Conservation (phyloP, 2,329 filamentous ascomycete species). For the Cladosporium phlei region DNA sequence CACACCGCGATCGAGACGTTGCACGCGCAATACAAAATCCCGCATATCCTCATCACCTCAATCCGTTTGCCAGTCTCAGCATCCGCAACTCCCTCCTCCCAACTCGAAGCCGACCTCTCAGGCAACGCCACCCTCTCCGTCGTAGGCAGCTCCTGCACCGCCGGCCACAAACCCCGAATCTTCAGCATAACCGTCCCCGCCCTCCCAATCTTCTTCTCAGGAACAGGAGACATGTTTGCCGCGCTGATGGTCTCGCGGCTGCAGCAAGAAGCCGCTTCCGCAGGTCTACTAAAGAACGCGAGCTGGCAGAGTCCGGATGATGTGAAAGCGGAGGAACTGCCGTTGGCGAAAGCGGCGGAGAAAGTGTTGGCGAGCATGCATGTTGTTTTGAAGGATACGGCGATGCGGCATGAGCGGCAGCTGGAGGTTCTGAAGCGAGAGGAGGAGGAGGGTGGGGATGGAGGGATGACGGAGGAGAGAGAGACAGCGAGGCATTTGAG, state of each 20-base stretch:
- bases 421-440: constrained; percentile 40
- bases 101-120: constrained; percentile 15
- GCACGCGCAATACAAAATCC: constrained; percentile 61
- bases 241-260: constrained; percentile 83
- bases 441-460: constrained; percentile 39
- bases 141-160: constrained; percentile 69
- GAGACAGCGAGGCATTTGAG: constrained; percentile 55
- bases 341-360: constrained; percentile 76
- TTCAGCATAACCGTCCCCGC: constrained; percentile 85
- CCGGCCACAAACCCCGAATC: constrained; percentile 63
- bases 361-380: constrained; percentile 94
- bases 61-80: constrained; percentile 60
- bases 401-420: constrained; percentile 54
- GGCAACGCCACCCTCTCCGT: constrained; percentile 43
- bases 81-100: constrained; percentile 42
- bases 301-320: constrained; percentile 76
- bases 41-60: constrained; percentile 90
- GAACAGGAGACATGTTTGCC: constrained; percentile 97
- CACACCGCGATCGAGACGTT: constrained; percentile 69
- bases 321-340: constrained; percentile 65
- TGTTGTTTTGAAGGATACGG: constrained; percentile 66
- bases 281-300: constrained; percentile 48
- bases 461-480: constrained; percentile 36
- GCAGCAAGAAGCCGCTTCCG: constrained; percentile 67
- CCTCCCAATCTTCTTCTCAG: constrained; percentile 90